These are phyloP conservation scores for Eucalyptus curtisii DNA, from an alignment of 345 rosid genomes.

Conservation along the genomic window DNA sequence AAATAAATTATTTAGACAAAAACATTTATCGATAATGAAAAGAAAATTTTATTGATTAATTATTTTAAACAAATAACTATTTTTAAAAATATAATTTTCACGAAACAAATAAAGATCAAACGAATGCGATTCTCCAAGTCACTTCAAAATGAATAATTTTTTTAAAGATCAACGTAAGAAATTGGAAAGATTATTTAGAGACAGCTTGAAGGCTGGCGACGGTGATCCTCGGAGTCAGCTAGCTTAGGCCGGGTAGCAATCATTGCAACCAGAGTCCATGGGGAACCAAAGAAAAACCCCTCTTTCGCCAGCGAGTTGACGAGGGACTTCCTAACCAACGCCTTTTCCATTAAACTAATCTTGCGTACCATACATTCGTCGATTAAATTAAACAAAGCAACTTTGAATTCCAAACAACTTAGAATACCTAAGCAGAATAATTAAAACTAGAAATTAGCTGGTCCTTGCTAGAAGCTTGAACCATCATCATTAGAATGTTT, in stretches of 20 bases:
- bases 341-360: background rate
- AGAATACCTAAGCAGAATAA: background rate
- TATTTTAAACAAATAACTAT: no score
- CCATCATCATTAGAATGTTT: background rate
- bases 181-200: background rate
- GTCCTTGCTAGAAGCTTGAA: background rate
- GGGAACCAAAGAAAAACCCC: background rate
- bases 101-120: accelerated
- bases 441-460: slow-evolving; percentile 1
- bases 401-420: background rate
- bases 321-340: background rate
- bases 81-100: background rate
- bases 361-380: background rate
- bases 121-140: background rate
- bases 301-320: background rate
- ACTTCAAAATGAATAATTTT: background rate
- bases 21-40: background rate
- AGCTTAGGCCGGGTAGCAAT: background rate
- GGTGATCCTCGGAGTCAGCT: background rate
- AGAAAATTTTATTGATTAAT: background rate
- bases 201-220: background rate
- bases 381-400: background rate
- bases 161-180: background rate
- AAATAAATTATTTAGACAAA: background rate
- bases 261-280: background rate